These are phyloP conservation scores for Citrus reticulata DNA, from an alignment of 345 rosid genomes.

Conservation along the genomic window DNA sequence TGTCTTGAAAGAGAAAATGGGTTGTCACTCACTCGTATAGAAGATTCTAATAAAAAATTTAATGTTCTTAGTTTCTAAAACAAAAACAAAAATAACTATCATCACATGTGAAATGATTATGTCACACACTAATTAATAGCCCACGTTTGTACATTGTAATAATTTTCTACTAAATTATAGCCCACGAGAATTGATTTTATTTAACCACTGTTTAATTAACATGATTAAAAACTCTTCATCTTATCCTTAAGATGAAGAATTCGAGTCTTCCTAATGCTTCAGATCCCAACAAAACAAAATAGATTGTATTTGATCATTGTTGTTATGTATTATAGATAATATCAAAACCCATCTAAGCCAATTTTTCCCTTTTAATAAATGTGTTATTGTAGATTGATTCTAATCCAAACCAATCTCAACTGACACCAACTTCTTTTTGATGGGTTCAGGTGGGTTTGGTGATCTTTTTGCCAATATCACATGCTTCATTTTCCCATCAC, in stretches of 20 bases:
- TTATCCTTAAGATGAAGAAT: no score
- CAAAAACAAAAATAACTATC: not conserved
- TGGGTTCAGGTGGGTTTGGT: slow-evolving; percentile 30
- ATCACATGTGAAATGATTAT: slow-evolving; percentile 2
- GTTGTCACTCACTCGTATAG: no score
- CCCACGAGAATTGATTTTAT: slow-evolving; percentile 16
- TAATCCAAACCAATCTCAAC: slow-evolving; percentile 26
- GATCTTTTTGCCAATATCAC: slow-evolving; percentile 28
- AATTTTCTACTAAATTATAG: slow-evolving; percentile 11
- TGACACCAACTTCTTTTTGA: slow-evolving; percentile 27
- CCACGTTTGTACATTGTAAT: slow-evolving; percentile 8
- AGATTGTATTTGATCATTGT: not conserved
- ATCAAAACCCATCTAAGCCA: slow-evolving; percentile 2
- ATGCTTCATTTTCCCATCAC: slow-evolving; percentile 22
- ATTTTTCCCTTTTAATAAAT: not conserved
- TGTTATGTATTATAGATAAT: not conserved
- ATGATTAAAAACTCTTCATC: no score
- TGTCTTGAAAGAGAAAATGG: no score
- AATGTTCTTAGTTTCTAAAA: not conserved
- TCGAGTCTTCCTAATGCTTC: no score
- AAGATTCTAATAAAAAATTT: no score
- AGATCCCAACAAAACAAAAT: no score
- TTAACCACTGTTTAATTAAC: no score
- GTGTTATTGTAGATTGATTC: slow-evolving; percentile 14
- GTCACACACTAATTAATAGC: not conserved